Evolutionary conservation across 805 yeast genomes (phyloP).

Genomic region (Teunomyces barrocoloradensis): DNA sequence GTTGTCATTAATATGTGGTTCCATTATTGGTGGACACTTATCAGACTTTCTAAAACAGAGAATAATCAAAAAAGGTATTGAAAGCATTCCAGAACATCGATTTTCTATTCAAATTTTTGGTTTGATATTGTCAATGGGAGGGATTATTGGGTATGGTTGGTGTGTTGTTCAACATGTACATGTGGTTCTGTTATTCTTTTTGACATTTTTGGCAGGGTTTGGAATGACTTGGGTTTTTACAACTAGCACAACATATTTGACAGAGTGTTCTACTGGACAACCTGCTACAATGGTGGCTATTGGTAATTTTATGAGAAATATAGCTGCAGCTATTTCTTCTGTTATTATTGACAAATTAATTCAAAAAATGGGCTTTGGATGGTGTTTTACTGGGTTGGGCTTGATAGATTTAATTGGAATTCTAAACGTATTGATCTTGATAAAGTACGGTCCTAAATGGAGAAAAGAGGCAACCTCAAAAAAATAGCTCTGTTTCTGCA

Average conservation of each 20-base stretch:
- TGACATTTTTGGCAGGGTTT: constrained; percentile 46
- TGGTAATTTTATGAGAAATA: constrained; percentile 51
- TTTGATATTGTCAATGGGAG: constrained; percentile 38
- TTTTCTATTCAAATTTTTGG: constrained; percentile 46
- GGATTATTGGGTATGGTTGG: constrained; percentile 56
- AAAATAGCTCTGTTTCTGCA: too few species aligned
- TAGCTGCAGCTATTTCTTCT: constrained; percentile 54
- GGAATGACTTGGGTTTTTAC: constrained; percentile 58
- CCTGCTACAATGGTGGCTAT: constrained; percentile 55
- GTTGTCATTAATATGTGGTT: constrained; percentile 45
- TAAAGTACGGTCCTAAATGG: constrained; percentile 24
- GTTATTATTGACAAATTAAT: constrained; percentile 38
- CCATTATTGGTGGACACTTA: constrained; percentile 47
- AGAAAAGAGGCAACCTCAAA: constrained; percentile 12
- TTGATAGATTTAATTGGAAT: constrained; percentile 19
- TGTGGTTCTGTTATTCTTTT: constrained; percentile 39
- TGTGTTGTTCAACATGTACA: constrained; percentile 38
- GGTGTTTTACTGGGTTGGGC: constrained; percentile 57
- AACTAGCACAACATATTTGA: constrained; percentile 51
- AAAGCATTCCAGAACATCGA: constrained; percentile 46
- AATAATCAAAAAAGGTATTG: constrained; percentile 23
- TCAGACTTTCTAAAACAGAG: constrained; percentile 38
- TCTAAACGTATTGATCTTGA: constrained; percentile 15
- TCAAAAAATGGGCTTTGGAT: constrained; percentile 44
- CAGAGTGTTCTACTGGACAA: constrained; percentile 48